Percentiles rank a stretch among this genome's conserved stretches.
phyloP scores from a whole-genome alignment of 2,329 filamentous ascomycete species.

The Parascedosporium putredinis region DNA sequence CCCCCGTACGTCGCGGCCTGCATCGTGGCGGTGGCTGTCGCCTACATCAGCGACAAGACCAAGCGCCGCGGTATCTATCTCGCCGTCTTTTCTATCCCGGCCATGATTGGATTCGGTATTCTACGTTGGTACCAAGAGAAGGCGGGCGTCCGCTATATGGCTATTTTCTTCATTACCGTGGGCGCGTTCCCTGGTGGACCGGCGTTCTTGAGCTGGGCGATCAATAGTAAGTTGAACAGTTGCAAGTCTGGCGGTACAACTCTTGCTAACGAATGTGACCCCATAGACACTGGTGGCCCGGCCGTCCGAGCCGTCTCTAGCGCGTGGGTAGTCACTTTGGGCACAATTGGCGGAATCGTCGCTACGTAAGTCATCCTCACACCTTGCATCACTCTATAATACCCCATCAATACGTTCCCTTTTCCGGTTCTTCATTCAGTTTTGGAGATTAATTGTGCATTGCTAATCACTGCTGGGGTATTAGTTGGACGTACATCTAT shows the following conservation, averaged over 20 bases:
- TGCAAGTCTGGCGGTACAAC: neutral
- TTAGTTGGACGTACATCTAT: conserved; percentile 40
- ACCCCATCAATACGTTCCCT: too few species aligned
- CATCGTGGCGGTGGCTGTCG: conserved; percentile 22
- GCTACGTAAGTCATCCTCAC: conserved; percentile 33
- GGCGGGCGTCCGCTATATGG: conserved; percentile 37
- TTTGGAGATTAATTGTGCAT: too few species aligned
- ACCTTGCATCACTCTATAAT: neutral
- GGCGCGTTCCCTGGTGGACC: conserved; percentile 49
- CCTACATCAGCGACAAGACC: conserved; percentile 19
- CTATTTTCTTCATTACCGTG: conserved; percentile 43
- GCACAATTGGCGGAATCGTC: conserved; percentile 46
- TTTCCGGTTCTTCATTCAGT: conserved; percentile 36
- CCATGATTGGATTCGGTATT: conserved; percentile 40
- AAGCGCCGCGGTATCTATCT: conserved; percentile 28
- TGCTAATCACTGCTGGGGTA: neutral
- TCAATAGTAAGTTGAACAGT: conserved; percentile 34
- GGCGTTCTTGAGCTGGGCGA: conserved; percentile 46
- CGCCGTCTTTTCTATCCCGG: conserved; percentile 27
- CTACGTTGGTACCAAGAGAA: conserved; percentile 33
- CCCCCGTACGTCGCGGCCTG: conserved; percentile 33
- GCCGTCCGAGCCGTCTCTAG: conserved; percentile 44
- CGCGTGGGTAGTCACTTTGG: conserved; percentile 43
- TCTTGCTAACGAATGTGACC: conserved; percentile 10
- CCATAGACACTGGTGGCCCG: conserved; percentile 40